phyloP scores from a whole-genome alignment of 345 rosid genomes.

The Eucalyptus polyanthemos region DNA sequence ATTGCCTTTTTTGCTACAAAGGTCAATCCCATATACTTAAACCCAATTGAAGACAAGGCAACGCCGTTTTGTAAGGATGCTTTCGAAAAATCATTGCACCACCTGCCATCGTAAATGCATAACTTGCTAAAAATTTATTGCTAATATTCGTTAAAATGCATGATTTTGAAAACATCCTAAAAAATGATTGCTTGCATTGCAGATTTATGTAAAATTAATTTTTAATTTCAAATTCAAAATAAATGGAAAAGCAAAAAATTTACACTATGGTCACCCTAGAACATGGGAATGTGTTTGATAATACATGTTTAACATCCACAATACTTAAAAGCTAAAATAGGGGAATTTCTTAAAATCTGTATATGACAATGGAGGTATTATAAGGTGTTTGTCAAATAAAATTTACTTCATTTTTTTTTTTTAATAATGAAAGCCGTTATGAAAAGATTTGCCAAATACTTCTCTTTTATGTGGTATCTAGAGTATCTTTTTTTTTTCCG shows the following conservation, averaged over 20 bases:
- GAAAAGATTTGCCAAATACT: neutral
- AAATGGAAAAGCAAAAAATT: neutral
- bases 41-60: too few species aligned
- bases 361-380: neutral
- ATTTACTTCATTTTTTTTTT: too few species aligned
- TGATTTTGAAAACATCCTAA: too few species aligned
- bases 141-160: too few species aligned
- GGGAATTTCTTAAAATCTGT: neutral
- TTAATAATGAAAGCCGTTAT: neutral
- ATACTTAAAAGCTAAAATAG: too few species aligned
- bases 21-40: too few species aligned
- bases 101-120: too few species aligned
- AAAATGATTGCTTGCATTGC: too few species aligned
- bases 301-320: neutral
- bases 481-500: neutral
- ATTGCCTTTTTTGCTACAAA: too few species aligned
- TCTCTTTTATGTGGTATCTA: neutral
- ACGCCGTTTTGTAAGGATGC: too few species aligned
- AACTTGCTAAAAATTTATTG: too few species aligned
- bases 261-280: neutral
- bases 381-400: neutral
- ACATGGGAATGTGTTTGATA: neutral
- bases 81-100: too few species aligned
- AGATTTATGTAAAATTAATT: neutral
- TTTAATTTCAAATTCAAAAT: neutral